phyloP scores from a whole-genome alignment of 768 basidiomycete genomes.

The Porpolomopsis calyptriformis region DNA sequence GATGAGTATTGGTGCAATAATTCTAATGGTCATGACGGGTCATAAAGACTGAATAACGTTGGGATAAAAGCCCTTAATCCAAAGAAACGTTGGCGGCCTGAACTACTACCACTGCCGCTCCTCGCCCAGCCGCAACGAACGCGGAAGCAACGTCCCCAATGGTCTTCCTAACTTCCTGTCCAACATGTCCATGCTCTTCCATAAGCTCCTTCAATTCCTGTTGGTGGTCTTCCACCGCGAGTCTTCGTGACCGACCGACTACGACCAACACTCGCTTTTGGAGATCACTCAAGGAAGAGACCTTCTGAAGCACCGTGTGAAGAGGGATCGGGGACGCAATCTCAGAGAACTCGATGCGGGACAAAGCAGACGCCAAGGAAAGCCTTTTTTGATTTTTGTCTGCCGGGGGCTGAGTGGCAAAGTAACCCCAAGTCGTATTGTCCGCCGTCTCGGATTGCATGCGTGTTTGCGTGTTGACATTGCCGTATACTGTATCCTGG shows the following conservation, averaged over 20 bases:
- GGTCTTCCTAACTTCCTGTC: conserved; percentile 64
- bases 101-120: conserved; percentile 54
- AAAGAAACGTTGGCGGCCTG: conserved; percentile 36
- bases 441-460: conserved; percentile 82
- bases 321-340: conserved; percentile 48
- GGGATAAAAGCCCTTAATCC: too few species aligned
- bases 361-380: conserved; percentile 26
- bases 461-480: conserved; percentile 48
- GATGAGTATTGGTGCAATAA: too few species aligned
- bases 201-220: conserved; percentile 59
- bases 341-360: conserved; percentile 55
- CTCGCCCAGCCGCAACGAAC: conserved; percentile 52
- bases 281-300: conserved; percentile 14
- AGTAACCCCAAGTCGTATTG: conserved; percentile 61
- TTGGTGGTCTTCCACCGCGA: conserved; percentile 62
- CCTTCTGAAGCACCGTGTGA: conserved; percentile 43
- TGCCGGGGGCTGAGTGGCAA: conserved; percentile 25
- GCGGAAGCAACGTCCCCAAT: conserved; percentile 78
- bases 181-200: conserved; percentile 43
- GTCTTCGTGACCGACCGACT: conserved; percentile 62
- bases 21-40: too few species aligned
- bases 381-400: conserved; percentile 11
- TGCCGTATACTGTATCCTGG: conserved; percentile 65
- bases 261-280: conserved; percentile 47
- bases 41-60: too few species aligned